Base-by-base conservation (phyloP, 169 alveolate genomes). In the Plasmodium chabaudi region DNA sequence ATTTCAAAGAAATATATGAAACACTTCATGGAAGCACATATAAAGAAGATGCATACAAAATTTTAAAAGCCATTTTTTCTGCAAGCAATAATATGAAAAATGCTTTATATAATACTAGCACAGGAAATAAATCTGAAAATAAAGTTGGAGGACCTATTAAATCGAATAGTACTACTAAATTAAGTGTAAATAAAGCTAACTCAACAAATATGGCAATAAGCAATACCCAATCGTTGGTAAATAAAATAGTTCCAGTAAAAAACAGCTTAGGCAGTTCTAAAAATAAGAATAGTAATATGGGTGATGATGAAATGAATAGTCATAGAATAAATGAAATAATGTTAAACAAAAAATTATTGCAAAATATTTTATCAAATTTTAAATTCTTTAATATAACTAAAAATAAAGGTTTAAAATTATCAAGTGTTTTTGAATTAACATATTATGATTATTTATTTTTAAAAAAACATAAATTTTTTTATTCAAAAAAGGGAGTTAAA, bases 401-500 rank as follows among this genome's bases (percentile, higher is more conserved):
- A 57, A 77, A 53, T 27, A 17, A 25, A 21, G 25, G 19, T 6
- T n/a, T 77, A 44, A 77, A 64, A 49, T 23, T 77, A 42, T 23
- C 71, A 4, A 77, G 49, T 4, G 59, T 77, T 17, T 0, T 77
- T 7, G 88, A 77, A 42, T 44, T 77, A 19, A 77, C 77, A 0
- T 77, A 77, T 69, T 77, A 77, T 69, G 88, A 77, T 10, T 77
- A 77, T 53, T 49, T 77, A 15, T 77, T 77, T 57, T 23, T 77
- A 17, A 77, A 77, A 21, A 77, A 17, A 21, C 88, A 77, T 59
- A 77, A 63, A 51, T 49, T 77, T 23, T 77, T 77, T 64, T 77
- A 47, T 44, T 77, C 88, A 0, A 77, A 53, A 56, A 64, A 69
- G 15, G 88, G 88, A 1, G 88, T 77, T 6, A 77, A 64, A 57